Conservation (phyloP, 2,329 filamentous ascomycete genomes). For the Microcyclospora tardicrescens region DNA sequence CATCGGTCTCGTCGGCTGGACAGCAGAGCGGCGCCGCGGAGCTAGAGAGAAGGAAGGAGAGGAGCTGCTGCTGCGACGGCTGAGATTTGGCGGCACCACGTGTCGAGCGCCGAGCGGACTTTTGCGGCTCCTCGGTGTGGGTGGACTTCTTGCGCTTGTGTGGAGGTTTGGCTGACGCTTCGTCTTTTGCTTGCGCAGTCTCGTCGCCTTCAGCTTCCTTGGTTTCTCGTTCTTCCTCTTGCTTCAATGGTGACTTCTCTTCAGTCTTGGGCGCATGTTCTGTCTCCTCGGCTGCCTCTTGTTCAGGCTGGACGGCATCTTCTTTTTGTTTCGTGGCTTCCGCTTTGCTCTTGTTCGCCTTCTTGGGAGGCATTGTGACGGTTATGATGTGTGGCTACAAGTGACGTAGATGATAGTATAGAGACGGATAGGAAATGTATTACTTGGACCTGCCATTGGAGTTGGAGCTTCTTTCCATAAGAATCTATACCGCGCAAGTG, state of each 20-base stretch:
- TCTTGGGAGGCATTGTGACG: conserved; percentile 9
- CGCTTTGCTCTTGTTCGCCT: neutral
- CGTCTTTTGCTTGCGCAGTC: neutral
- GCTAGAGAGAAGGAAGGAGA: conserved; percentile 22
- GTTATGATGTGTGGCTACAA: neutral
- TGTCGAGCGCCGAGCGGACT: conserved; percentile 18
- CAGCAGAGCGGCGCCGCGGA: conserved; percentile 19
- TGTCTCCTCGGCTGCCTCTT: conserved; percentile 1
- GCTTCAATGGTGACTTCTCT: neutral
- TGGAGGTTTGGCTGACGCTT: conserved; percentile 3
- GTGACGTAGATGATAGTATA: neutral
- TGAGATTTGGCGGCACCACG: conserved; percentile 14
- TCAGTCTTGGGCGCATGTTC: neutral
- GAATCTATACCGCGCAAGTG: neutral
- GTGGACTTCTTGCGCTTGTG: conserved; percentile 14
- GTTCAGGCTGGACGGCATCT: neutral
- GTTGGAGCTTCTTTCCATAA: too few species aligned
- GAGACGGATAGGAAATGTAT: too few species aligned
- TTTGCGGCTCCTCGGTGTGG: conserved; percentile 8
- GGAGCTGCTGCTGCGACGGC: conserved; percentile 16
- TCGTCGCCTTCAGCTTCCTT: neutral
- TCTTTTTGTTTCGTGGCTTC: conserved; percentile 1
- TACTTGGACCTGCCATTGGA: too few species aligned
- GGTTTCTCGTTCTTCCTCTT: neutral
- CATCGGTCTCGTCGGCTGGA: conserved; percentile 22